phyloP scores from a whole-genome alignment of 2,329 filamentous ascomycete genomes.

The Diaporthe nobilis region DNA sequence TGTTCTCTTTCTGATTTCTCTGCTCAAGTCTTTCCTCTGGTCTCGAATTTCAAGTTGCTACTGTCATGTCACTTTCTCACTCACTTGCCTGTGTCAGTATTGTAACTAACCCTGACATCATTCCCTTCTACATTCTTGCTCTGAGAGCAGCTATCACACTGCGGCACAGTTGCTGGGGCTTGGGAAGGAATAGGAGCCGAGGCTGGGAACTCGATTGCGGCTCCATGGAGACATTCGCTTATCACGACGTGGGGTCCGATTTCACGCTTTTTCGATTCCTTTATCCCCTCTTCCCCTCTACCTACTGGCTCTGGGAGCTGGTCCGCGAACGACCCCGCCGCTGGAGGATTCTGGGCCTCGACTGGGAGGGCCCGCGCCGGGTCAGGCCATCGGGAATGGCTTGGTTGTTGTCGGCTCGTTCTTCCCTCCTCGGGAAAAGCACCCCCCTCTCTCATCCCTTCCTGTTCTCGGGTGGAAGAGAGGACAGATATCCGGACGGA shows the following conservation, averaged over 20 bases:
- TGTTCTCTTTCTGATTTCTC: slow-evolving; percentile 10
- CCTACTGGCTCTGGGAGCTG: slow-evolving; percentile 32
- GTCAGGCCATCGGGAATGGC: slow-evolving; percentile 33
- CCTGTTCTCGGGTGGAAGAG: neutral
- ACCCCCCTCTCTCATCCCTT: neutral
- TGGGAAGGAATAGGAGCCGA: slow-evolving; percentile 21
- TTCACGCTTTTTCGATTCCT: neutral
- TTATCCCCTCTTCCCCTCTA: neutral
- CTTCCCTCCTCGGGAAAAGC: neutral
- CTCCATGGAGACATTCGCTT: slow-evolving; percentile 1
- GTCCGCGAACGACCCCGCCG: slow-evolving; percentile 9
- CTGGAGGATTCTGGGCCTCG: slow-evolving; percentile 14
- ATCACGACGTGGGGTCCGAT: slow-evolving; percentile 6
- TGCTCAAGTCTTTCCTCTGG: slow-evolving; percentile 19
- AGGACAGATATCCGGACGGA: neutral
- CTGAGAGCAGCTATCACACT: slow-evolving; percentile 33
- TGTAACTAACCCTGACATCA: slow-evolving; percentile 35
- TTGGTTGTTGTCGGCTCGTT: neutral
- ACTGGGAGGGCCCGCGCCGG: neutral
- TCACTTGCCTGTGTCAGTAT: slow-evolving; percentile 18
- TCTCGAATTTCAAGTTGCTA: slow-evolving; percentile 32
- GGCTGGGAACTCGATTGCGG: slow-evolving; percentile 30
- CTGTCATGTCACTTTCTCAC: slow-evolving; percentile 22
- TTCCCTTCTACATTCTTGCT: slow-evolving; percentile 13
- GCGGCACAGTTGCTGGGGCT: slow-evolving; percentile 17